Evolutionary conservation across 2,329 filamentous ascomycete species (phyloP), one percentile per base, ranked within the genome.

Genomic region (Metarhizium album): DNA sequence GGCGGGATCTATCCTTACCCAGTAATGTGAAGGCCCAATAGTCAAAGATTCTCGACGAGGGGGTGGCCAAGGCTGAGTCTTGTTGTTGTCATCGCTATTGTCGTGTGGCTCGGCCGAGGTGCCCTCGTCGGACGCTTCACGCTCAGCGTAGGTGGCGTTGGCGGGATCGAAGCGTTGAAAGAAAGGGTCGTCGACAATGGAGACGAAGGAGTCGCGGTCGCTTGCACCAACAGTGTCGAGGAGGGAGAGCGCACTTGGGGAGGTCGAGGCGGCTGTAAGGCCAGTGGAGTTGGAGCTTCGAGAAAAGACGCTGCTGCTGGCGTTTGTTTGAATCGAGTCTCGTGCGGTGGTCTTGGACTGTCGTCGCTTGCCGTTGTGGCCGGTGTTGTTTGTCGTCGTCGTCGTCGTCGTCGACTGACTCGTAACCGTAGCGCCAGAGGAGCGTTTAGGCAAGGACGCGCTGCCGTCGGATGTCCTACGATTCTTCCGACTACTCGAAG

Each of bases 101-200:
- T 58, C 53, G 54, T 62, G 57, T 48, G 54, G 50, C 37, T 59
- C 58, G 51, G 60, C 55, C 46, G 61, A 52, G 50, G 59, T 58
- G 52, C 59, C 58, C 31, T 55, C 56, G 51, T 59, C 57, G 38
- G 57, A 59, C 45, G 49, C 49, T 42, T 54, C 51, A 51, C 57
- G 60, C 47, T 58, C 58, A 24, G 53, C 53, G 53, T 60, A 55
- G 22, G 59, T 55, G 54, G 62, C 58, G 49, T 58, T 53, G 50
- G 61, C 55, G 31, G 57, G 57, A 61, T 73, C 65, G 56, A 73
- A 72, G 55, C 69, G 70, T 58, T 72, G 70, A 64, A 77, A 75
- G 62, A 79, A 78, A 29, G 74, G 74, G 56, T 79, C 75, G 69
- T 80, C 74, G 60, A 76, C 66, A 54, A 79, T 75, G 53, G 75